Percentiles rank a stretch among this genome's conserved stretches.
phyloP scores from a whole-genome alignment of 768 basidiomycete species.

The Crucibulum laeve region DNA sequence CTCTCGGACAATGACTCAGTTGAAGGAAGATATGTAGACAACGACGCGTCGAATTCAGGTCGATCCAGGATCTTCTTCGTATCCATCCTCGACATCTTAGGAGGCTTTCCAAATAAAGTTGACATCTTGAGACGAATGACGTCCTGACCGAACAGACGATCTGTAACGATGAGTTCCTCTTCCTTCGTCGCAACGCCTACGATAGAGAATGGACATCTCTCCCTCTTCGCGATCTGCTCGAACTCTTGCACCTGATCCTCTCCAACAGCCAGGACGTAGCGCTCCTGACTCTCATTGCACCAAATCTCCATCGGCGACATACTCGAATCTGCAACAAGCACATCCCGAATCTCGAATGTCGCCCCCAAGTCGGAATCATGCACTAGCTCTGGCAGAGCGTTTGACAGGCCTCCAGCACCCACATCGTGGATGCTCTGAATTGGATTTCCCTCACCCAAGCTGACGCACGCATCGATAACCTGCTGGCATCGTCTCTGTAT shows the following conservation, averaged over 20 bases:
- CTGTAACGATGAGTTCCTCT: conserved; percentile 84
- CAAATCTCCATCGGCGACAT: conserved; percentile 99
- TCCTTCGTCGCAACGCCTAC: conserved; percentile 85
- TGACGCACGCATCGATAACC: conserved; percentile 90
- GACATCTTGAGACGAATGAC: conserved; percentile 92
- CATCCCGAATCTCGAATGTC: conserved; percentile 88
- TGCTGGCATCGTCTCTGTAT: conserved; percentile 98
- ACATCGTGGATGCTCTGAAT: conserved; percentile 98
- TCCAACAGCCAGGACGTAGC: conserved; percentile 90
- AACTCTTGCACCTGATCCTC: conserved; percentile 61
- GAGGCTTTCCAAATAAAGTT: conserved; percentile 94
- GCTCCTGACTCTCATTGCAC: conserved; percentile 99
- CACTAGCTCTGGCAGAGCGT: conserved; percentile 94
- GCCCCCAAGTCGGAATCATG: conserved; percentile 95
- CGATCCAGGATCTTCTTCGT: conserved; percentile 32
- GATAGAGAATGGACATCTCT: conserved; percentile 90
- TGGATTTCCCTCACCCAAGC: conserved; percentile 54
- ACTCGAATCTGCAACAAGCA: conserved; percentile 84
- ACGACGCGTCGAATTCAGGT: conserved; percentile 64
- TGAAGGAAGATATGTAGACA: conserved; percentile 61
- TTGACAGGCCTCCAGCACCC: conserved; percentile 94
- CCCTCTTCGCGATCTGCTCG: conserved; percentile 74
- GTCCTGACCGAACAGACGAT: conserved; percentile 71
- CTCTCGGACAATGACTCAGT: conserved; percentile 36
- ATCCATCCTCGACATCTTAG: conserved; percentile 82